Conservation (phyloP, 108 stramenopile species). For the Ochromonas danica region DNA sequence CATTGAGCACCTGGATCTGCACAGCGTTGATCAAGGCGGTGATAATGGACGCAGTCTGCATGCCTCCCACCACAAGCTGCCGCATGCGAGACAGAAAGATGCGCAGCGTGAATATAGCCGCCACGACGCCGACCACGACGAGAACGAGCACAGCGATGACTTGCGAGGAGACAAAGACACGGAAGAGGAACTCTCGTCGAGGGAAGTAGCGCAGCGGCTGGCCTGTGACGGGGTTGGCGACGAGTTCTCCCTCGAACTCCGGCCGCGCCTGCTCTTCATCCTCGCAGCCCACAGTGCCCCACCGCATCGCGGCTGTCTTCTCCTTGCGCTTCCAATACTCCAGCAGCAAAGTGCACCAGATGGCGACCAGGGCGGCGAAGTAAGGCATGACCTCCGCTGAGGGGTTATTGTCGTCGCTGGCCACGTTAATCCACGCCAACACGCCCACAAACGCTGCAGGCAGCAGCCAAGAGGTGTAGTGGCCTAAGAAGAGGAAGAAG, state of each 20-base stretch:
- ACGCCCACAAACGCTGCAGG: constrained; percentile 49
- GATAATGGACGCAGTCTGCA: not conserved
- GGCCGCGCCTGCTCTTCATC: constrained; percentile 83
- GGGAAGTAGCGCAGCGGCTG: constrained; percentile 78
- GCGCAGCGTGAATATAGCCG: constrained; percentile 26
- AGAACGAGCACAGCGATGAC: constrained; percentile 72
- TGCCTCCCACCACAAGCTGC: not conserved
- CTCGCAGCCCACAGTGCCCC: constrained; percentile 88
- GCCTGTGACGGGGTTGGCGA: constrained; percentile 63
- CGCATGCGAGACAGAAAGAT: not conserved
- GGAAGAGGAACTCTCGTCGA: constrained; percentile 74
- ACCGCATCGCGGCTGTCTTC: constrained; percentile 71
- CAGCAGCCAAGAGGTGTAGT: constrained; percentile 37
- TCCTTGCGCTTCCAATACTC: constrained; percentile 82
- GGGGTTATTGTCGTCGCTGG: constrained; percentile 37
- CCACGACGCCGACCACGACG: constrained; percentile 24
- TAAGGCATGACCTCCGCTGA: constrained; percentile 39
- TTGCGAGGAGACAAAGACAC: constrained; percentile 74
- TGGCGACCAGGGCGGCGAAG: constrained; percentile 68
- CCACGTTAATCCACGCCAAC: constrained; percentile 48
- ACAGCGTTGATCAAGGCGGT: constrained; percentile 36
- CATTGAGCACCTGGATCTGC: constrained; percentile 34
- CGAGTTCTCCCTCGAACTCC: constrained; percentile 76
- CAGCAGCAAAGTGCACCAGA: constrained; percentile 90
- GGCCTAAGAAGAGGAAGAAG: constrained; percentile 22